Conservation (phyloP, 768 basidiomycete species). For the Rubroboletus satanas region DNA sequence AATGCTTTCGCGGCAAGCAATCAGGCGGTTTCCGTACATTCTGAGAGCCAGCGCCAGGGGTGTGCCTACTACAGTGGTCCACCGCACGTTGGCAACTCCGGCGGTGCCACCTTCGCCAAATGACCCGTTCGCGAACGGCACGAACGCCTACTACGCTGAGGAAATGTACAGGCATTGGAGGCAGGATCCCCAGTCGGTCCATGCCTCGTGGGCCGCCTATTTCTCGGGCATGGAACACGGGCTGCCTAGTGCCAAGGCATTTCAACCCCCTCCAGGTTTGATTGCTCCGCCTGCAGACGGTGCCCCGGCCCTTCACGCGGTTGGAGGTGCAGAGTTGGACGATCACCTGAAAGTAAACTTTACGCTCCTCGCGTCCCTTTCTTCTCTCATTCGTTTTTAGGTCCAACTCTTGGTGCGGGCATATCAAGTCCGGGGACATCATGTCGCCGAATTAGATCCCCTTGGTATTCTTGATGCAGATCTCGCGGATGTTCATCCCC, state of each 20-base stretch:
- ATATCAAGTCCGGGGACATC: constrained; percentile 98
- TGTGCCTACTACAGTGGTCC: constrained; percentile 15
- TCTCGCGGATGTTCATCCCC: constrained; percentile 70
- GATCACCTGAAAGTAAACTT: constrained; percentile 85
- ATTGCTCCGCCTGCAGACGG: constrained; percentile 74
- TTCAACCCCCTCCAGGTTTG: constrained; percentile 75
- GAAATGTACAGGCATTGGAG: constrained; percentile 95
- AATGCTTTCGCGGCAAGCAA: constrained; percentile 38
- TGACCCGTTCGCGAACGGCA: constrained; percentile 89
- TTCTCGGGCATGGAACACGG: constrained; percentile 93
- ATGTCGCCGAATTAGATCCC: constrained; percentile 93
- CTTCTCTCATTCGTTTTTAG: constrained; percentile 38
- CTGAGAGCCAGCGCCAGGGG: constrained; percentile 23
- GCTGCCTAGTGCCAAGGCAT: constrained; percentile 72
- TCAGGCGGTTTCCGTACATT: constrained; percentile 34
- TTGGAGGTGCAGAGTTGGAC: constrained; percentile 74
- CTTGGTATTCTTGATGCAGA: constrained; percentile 91
- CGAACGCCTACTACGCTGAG: constrained; percentile 92
- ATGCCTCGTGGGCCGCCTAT: constrained; percentile 92
- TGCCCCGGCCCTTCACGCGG: constrained; percentile 67
- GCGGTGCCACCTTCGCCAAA: constrained; percentile 63
- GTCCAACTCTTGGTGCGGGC: constrained; percentile 97
- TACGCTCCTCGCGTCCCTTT: background rate
- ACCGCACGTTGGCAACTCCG: constrained; percentile 45
- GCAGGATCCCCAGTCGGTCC: constrained; percentile 87